These are phyloP conservation scores for Macadamia integrifolia DNA, from an alignment of 164 flowering plant genomes.

Conservation along the genomic window DNA sequence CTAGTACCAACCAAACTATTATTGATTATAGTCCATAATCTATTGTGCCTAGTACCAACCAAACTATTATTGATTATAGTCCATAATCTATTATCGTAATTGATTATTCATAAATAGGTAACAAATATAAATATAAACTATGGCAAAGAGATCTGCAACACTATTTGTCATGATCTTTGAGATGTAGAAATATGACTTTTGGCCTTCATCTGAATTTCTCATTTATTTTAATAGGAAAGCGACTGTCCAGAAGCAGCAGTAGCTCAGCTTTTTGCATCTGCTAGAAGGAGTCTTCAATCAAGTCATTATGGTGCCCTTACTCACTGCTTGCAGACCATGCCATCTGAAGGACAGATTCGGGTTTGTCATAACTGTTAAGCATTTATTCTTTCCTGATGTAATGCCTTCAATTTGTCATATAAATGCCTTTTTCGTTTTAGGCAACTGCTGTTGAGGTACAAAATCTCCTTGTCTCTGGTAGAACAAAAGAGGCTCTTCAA, in stretches of 20 bases:
- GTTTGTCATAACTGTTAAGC: conserved; percentile 26
- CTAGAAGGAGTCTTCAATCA: conserved; percentile 39
- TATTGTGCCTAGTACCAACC: too few relatives aligned
- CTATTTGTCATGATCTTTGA: too few relatives aligned
- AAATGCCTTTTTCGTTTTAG: conserved; percentile 28
- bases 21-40: too few relatives aligned
- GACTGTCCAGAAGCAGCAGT: conserved; percentile 82
- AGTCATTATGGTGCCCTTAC: conserved; percentile 42
- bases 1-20: too few relatives aligned
- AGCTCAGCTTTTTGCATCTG: conserved; percentile 83
- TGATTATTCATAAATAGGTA: too few relatives aligned
- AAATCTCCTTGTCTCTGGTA: conserved; percentile 89
- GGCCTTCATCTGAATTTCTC: not conserved
- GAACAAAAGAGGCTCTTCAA: conserved; percentile 76
- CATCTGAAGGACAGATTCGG: conserved; percentile 75
- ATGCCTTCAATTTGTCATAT: conserved; percentile 7
- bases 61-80: too few relatives aligned
- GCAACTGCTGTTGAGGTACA: conserved; percentile 90
- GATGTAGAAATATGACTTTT: not conserved
- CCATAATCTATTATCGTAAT: too few relatives aligned
- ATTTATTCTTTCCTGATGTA: not conserved
- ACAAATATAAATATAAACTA: too few relatives aligned
- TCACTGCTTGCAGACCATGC: conserved; percentile 67
- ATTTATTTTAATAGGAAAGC: conserved; percentile 44
- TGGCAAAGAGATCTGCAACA: too few relatives aligned